Conservation (phyloP, 768 basidiomycete genomes). For the Boletus speciosus region DNA sequence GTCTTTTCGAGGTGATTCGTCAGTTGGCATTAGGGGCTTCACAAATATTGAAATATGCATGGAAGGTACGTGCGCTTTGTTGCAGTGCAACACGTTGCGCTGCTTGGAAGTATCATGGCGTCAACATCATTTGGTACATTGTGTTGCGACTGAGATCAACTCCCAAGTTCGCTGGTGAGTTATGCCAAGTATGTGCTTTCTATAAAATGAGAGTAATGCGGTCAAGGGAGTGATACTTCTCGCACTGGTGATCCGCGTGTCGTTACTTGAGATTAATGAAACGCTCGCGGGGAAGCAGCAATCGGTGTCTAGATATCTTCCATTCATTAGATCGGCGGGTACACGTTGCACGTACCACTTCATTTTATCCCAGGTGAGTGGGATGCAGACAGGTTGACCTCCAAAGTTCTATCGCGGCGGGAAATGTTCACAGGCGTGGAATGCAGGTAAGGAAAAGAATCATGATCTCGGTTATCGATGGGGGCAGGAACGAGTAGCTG, state of each 20-base stretch:
- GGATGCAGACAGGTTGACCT: background rate
- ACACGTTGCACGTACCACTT: background rate
- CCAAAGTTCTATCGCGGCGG: background rate
- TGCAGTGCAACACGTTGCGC: background rate
- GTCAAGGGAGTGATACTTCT: background rate
- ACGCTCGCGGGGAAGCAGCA: background rate
- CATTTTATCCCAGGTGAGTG: background rate
- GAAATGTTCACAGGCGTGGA: background rate
- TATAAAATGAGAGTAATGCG: background rate
- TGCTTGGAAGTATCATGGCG: background rate
- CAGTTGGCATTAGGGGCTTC: background rate
- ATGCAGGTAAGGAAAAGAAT: constrained; percentile 8
- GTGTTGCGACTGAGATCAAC: background rate
- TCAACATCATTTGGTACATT: background rate
- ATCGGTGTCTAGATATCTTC: background rate
- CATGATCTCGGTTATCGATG: background rate
- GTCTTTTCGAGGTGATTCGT: background rate
- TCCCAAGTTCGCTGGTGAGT: background rate
- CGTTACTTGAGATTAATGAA: background rate
- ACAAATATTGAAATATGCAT: background rate
- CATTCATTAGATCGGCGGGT: background rate
- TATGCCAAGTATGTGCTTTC: background rate
- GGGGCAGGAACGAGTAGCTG: background rate
- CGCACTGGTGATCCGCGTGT: background rate
- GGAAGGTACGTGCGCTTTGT: background rate